phyloP scores from a whole-genome alignment of 2,329 filamentous ascomycete species.

The Calonectria honghensis region DNA sequence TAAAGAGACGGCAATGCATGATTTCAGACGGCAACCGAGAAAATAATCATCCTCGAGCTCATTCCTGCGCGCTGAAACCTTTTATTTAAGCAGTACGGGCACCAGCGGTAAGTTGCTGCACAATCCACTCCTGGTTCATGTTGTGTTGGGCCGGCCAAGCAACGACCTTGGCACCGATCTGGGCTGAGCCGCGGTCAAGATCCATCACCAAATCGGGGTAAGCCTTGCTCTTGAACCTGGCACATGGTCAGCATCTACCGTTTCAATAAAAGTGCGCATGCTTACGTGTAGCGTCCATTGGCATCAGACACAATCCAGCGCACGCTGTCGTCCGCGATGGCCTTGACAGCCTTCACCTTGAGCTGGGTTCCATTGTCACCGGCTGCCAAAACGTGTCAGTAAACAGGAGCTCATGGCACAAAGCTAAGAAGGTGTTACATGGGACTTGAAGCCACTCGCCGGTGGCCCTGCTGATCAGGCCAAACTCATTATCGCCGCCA shows the following conservation, averaged over 20 bases:
- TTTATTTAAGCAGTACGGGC: neutral
- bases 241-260: neutral
- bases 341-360: neutral
- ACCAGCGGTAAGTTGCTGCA: neutral
- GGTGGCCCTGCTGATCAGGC: neutral
- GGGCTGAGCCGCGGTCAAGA: neutral
- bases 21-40: neutral
- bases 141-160: neutral
- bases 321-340: neutral
- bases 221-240: neutral
- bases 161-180: neutral
- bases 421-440: neutral
- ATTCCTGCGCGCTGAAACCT: neutral
- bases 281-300: neutral
- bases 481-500: neutral
- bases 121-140: neutral
- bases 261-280: too few species aligned
- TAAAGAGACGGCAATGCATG: neutral
- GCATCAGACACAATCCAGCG: neutral
- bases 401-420: neutral
- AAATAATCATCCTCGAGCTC: neutral
- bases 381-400: neutral
- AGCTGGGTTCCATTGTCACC: neutral
- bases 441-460: neutral
- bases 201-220: neutral